A percentile compares a stretch with the other conserved stretches of the same genome.
These are phyloP conservation scores for Starmerella etchellsii DNA, from an alignment of 805 yeast species.

Conservation along the genomic window DNA sequence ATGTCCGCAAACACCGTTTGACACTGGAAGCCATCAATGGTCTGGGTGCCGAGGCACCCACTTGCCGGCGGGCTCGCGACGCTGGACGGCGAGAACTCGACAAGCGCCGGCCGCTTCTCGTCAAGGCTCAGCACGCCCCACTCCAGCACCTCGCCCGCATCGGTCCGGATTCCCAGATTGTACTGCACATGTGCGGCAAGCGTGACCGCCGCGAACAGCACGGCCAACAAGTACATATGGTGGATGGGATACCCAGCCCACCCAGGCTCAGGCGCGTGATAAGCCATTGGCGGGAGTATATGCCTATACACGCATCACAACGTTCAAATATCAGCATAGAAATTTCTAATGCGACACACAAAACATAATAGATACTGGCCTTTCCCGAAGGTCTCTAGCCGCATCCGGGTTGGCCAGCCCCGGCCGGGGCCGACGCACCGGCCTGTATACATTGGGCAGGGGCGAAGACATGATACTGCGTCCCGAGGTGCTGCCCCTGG, in stretches of 20 bases:
- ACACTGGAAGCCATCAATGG: slow-evolving; percentile 8
- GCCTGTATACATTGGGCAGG: too few relatives aligned
- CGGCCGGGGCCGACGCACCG: too few relatives aligned
- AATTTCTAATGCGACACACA: too few relatives aligned
- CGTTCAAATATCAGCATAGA: background rate
- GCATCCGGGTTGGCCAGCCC: too few relatives aligned
- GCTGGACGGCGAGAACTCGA: background rate
- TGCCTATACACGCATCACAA: background rate
- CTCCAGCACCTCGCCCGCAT: background rate
- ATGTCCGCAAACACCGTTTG: slow-evolving; percentile 5
- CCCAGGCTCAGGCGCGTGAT: too few relatives aligned
- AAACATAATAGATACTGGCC: too few relatives aligned
- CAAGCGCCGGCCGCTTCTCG: background rate
- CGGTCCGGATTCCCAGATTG: slow-evolving; percentile 1
- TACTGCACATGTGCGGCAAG: background rate
- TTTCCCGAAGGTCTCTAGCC: too few relatives aligned
- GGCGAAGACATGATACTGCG: too few relatives aligned
- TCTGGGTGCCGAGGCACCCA: slow-evolving; percentile 14
- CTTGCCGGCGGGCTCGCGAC: background rate
- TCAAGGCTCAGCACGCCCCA: slow-evolving; percentile 2
- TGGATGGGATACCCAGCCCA: too few relatives aligned
- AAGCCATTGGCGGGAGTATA: background rate
- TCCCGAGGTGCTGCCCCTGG: too few relatives aligned
- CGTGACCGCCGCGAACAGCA: background rate
- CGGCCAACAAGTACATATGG: background rate